phyloP scores from a whole-genome alignment of 1,284 basidiomycete genomes.

The Ustilago tritici region DNA sequence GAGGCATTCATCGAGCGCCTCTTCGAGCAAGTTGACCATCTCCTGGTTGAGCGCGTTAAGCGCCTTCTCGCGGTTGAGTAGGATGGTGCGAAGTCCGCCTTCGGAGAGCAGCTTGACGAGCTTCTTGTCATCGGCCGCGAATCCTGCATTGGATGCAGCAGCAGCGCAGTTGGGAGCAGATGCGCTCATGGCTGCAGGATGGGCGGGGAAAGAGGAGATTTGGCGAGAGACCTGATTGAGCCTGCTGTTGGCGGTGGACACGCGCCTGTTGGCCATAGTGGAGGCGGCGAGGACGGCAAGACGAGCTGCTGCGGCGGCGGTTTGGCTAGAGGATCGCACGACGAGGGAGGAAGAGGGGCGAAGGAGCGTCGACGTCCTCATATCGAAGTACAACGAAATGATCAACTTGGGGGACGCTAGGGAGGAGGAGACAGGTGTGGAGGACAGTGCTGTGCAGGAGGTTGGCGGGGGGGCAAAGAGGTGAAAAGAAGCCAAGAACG shows the following conservation, averaged over 20 bases:
- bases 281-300: constrained; percentile 2
- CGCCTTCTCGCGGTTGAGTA: constrained; percentile 84
- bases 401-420: neutral
- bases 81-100: constrained; percentile 74
- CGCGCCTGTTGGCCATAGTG: constrained; percentile 30
- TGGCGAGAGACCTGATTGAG: constrained; percentile 46
- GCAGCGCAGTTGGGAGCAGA: constrained; percentile 19
- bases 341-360: constrained; percentile 34
- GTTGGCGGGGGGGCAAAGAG: constrained; percentile 17
- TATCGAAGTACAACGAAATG: constrained; percentile 15
- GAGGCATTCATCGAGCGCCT: constrained; percentile 78
- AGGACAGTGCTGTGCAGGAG: neutral
- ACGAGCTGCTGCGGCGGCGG: constrained; percentile 3
- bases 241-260: constrained; percentile 27
- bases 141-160: neutral
- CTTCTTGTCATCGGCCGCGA: constrained; percentile 16
- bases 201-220: constrained; percentile 16
- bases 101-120: constrained; percentile 54
- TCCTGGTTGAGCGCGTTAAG: constrained; percentile 86
- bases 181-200: constrained; percentile 18
- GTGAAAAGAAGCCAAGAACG: constrained; percentile 4
- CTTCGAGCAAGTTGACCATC: constrained; percentile 82
- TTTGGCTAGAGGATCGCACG: constrained; percentile 12
- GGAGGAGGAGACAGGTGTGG: constrained; percentile 8
- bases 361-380: constrained; percentile 42